phyloP scores from a whole-genome alignment of 257 asterid species.

The Solanum raphanifolium region DNA sequence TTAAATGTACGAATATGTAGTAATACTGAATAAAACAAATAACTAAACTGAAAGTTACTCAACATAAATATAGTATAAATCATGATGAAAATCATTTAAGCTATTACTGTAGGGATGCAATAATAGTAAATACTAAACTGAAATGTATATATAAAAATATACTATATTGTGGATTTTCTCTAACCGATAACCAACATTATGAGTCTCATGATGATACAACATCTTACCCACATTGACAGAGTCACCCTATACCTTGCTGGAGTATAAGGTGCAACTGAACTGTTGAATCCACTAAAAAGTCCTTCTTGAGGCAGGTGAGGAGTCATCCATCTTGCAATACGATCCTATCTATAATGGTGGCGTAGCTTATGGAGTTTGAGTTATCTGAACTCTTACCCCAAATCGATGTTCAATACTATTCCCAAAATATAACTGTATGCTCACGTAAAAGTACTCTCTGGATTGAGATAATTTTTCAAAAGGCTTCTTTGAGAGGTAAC shows the following conservation, averaged over 20 bases:
- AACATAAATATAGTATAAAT: no score
- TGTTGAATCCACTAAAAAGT: background rate
- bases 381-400: no score
- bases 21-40: no score
- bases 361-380: background rate
- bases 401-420: no score
- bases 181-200: background rate
- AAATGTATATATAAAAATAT: no score
- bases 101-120: background rate
- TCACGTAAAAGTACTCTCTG: no score
- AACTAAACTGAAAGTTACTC: background rate
- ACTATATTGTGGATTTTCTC: background rate
- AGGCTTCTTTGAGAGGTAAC: background rate
- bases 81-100: background rate
- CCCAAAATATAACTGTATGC: no score
- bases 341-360: background rate
- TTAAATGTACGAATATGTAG: background rate
- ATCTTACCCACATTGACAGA: background rate
- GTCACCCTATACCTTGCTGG: background rate
- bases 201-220: background rate
- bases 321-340: no score
- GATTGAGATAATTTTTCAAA: no score
- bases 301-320: background rate
- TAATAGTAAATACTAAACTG: background rate
- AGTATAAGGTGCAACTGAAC: background rate